phyloP scores from a whole-genome alignment of 305 asterid species.

The Withania somnifera region DNA sequence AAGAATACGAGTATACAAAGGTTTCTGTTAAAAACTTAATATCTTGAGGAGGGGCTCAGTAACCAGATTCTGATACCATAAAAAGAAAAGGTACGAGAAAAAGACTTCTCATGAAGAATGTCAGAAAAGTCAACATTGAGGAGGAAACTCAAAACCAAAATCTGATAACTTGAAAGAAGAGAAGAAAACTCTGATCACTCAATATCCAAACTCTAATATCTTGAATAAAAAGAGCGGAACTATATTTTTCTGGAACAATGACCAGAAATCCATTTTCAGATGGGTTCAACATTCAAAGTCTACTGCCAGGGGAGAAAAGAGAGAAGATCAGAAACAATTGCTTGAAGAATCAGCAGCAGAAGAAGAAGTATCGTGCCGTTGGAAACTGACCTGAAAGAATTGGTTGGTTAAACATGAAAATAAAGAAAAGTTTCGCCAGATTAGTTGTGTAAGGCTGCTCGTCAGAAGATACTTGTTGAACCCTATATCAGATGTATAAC shows the following conservation, averaged over 20 bases:
- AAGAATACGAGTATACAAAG: too few species aligned
- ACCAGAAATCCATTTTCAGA: background rate
- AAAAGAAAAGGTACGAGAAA: too few species aligned
- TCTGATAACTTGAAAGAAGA: background rate
- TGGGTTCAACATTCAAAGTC: background rate
- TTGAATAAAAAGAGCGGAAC: background rate
- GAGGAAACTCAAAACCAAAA: background rate
- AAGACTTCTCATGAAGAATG: too few species aligned
- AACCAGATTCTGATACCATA: too few species aligned
- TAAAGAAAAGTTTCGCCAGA: background rate
- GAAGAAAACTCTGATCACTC: background rate
- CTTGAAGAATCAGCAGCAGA: background rate
- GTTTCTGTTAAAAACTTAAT: too few species aligned
- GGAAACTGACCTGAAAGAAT: background rate
- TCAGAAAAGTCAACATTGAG: background rate
- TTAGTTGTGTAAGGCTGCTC: background rate
- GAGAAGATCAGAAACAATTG: background rate
- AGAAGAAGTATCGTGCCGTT: background rate
- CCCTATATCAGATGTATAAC: background rate
- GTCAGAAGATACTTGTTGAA: background rate
- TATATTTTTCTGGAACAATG: background rate
- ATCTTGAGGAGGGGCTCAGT: too few species aligned
- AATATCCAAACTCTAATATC: background rate
- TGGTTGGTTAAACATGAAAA: background rate
- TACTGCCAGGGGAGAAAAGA: background rate